phyloP scores from a whole-genome alignment of 208 protist species.

The Trypanosoma cruzi region DNA sequence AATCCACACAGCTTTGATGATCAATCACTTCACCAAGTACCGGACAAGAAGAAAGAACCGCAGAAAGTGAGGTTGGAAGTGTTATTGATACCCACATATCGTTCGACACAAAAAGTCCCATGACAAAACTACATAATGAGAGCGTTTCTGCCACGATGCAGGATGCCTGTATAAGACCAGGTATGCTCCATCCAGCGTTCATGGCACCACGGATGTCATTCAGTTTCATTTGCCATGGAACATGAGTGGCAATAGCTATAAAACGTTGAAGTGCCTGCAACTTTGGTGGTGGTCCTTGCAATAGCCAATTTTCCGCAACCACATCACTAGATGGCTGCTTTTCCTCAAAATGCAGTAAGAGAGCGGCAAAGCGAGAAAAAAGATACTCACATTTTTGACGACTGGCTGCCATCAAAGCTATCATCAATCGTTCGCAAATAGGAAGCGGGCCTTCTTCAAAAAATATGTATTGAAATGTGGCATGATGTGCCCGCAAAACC shows the following conservation, averaged over 20 bases:
- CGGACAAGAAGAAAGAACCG: slow-evolving; percentile 29
- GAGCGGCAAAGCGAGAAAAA: slow-evolving; percentile 61
- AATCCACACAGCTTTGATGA: slow-evolving; percentile 23
- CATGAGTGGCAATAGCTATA: slow-evolving; percentile 79
- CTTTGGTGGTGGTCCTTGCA: slow-evolving; percentile 53
- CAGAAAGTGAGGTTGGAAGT: slow-evolving; percentile 37
- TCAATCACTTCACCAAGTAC: slow-evolving; percentile 20
- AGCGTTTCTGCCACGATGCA: slow-evolving; percentile 72
- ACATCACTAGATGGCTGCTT: slow-evolving; percentile 23
- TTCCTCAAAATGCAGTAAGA: slow-evolving; percentile 58
- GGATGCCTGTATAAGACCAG: slow-evolving; percentile 73
- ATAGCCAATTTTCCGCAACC: slow-evolving; percentile 47
- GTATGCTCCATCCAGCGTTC: slow-evolving; percentile 70
- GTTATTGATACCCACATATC: slow-evolving; percentile 69
- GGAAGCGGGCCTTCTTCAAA: slow-evolving; percentile 77
- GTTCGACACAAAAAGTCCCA: slow-evolving; percentile 73
- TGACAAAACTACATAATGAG: slow-evolving; percentile 72
- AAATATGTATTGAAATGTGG: slow-evolving; percentile 59
- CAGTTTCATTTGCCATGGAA: slow-evolving; percentile 70
- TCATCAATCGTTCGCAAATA: slow-evolving; percentile 75
- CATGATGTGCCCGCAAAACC: slow-evolving; percentile 71
- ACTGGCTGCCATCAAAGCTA: slow-evolving; percentile 80
- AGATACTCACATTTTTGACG: slow-evolving; percentile 85
- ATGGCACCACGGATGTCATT: slow-evolving; percentile 47
- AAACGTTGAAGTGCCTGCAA: slow-evolving; percentile 61